phyloP scores from a whole-genome alignment of 139 green algal species.

The Chlamydomonas sphaeroides region DNA sequence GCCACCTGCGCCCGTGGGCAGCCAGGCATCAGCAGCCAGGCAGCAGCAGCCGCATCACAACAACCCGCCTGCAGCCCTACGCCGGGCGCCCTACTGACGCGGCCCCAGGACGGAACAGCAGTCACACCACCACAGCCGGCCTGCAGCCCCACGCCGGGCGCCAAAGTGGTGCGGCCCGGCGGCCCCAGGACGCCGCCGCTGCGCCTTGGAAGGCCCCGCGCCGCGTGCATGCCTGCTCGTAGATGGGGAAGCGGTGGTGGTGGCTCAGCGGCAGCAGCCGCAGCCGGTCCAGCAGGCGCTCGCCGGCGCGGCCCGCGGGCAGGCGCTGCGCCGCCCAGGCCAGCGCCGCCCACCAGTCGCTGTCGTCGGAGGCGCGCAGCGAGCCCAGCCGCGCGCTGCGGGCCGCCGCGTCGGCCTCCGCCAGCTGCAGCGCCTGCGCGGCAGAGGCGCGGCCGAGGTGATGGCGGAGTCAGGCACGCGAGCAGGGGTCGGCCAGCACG shows the following conservation, averaged over 20 bases:
- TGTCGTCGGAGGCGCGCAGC: not conserved
- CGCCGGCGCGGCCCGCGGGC: conserved; percentile 24
- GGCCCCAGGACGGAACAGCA: too few species aligned
- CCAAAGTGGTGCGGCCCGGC: too few species aligned
- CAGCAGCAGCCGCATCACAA: too few species aligned
- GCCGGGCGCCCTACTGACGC: too few species aligned
- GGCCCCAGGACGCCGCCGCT: too few species aligned
- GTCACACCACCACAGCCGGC: too few species aligned
- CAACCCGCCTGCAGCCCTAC: too few species aligned
- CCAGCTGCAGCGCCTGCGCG: conserved; percentile 25
- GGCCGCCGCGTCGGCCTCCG: conserved; percentile 36
- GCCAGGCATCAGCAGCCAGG: not conserved
- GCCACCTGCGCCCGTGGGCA: conserved; percentile 32
- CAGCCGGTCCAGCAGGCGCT: conserved; percentile 50
- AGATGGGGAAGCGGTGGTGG: conserved; percentile 58
- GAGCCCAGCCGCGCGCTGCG: conserved; percentile 30
- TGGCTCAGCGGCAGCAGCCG: conserved; percentile 48
- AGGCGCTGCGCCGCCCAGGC: conserved; percentile 16
- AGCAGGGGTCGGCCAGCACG: too few species aligned
- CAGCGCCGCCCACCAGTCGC: conserved; percentile 46
- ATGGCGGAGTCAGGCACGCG: not conserved
- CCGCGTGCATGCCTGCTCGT: conserved; percentile 64
- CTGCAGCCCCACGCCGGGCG: too few species aligned
- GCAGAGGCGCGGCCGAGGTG: not conserved
- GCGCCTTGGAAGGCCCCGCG: too few species aligned